Conservation (phyloP, 2,329 filamentous ascomycete species). For the Alternaria dauci region DNA sequence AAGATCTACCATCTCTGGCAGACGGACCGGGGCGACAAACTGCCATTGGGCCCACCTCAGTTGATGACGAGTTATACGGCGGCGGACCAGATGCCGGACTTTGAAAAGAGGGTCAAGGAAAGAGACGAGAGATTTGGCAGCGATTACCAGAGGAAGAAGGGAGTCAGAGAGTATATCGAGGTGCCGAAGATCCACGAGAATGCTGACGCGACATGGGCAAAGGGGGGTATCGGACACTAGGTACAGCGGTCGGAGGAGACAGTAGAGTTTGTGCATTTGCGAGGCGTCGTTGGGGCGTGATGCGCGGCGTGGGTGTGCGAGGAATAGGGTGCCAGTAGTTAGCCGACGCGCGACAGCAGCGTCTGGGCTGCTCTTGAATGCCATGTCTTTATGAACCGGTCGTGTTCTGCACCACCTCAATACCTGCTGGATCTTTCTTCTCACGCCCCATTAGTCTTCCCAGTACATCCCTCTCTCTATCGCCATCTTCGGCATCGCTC, state of each 20-base stretch:
- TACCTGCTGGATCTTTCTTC: constrained; percentile 29
- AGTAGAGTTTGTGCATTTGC: not conserved
- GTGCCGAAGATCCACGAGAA: constrained; percentile 58
- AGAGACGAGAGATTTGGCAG: constrained; percentile 64
- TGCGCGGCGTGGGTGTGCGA: not conserved
- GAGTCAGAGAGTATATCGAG: constrained; percentile 62
- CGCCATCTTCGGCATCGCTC: constrained; percentile 29
- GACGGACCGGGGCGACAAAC: constrained; percentile 73
- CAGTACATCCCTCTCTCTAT: constrained; percentile 43
- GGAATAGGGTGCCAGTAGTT: not conserved
- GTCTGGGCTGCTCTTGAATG: not conserved
- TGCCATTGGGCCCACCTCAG: constrained; percentile 68
- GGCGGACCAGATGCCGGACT: constrained; percentile 58
- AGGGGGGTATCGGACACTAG: constrained; percentile 27
- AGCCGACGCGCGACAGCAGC: not conserved
- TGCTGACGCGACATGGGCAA: constrained; percentile 60
- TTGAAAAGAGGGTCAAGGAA: constrained; percentile 57
- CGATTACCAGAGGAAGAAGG: constrained; percentile 61
- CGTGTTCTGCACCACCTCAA: constrained; percentile 43
- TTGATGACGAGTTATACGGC: constrained; percentile 70
- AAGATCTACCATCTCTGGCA: constrained; percentile 91
- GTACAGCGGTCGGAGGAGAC: not conserved
- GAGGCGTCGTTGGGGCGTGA: no score
- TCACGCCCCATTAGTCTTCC: constrained; percentile 50
- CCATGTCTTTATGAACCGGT: constrained; percentile 21